phyloP scores from a whole-genome alignment of 2,329 filamentous ascomycete species.

The Elsinoe australis region DNA sequence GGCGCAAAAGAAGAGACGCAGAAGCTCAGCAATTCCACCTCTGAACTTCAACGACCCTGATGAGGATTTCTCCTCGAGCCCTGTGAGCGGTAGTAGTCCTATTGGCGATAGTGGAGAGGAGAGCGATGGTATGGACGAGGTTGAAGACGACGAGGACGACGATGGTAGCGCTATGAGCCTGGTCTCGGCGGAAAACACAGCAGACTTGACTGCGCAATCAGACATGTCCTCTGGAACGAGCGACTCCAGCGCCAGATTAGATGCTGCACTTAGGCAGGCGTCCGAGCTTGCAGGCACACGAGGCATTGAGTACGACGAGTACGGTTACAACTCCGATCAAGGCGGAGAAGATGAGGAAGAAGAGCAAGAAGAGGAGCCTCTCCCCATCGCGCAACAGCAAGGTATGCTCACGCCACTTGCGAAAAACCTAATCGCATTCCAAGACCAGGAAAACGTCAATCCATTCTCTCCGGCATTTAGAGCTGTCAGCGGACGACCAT shows the following conservation, averaged over 20 bases:
- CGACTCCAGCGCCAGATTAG: constrained; percentile 64
- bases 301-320: constrained; percentile 52
- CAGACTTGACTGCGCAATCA: constrained; percentile 22
- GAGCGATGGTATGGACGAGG: constrained; percentile 48
- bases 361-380: constrained; percentile 25
- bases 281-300: constrained; percentile 67
- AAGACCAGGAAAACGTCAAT: constrained; percentile 45
- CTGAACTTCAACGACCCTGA: constrained; percentile 59
- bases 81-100: constrained; percentile 57
- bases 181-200: constrained; percentile 56
- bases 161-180: constrained; percentile 76
- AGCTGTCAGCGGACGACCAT: constrained; percentile 25
- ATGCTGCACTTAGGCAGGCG: constrained; percentile 70
- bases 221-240: constrained; percentile 41
- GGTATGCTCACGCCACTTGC: constrained; percentile 15
- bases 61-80: constrained; percentile 64
- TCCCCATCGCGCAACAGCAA: constrained; percentile 60
- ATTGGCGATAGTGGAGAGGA: constrained; percentile 25
- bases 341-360: constrained; percentile 46
- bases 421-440: constrained; percentile 18
- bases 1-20: constrained; percentile 53
- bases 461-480: constrained; percentile 42
- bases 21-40: constrained; percentile 60
- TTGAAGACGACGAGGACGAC: constrained; percentile 41
- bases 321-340: constrained; percentile 42